phyloP scores from a whole-genome alignment of 768 basidiomycete genomes.

The Strobilomyces dryophilus region DNA sequence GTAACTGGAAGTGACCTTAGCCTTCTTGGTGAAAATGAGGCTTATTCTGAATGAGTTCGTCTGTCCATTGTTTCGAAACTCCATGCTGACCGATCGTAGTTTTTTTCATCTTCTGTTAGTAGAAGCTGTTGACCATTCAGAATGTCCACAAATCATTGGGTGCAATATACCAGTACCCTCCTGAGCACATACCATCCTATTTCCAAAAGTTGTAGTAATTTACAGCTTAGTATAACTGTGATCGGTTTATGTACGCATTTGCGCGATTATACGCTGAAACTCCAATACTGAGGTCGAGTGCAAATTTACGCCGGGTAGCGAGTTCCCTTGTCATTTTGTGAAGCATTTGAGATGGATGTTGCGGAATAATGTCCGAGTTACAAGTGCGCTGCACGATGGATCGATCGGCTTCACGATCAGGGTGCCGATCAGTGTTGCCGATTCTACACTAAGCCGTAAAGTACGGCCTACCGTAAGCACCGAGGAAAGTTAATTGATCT shows the following conservation, averaged over 20 bases:
- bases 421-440: background rate
- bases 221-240: too few species aligned
- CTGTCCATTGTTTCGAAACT: background rate
- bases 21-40: conserved; percentile 9
- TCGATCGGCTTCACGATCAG: background rate
- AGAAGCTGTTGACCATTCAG: background rate
- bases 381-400: background rate
- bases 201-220: too few species aligned
- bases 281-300: background rate
- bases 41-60: conserved; percentile 5
- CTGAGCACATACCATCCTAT: too few species aligned
- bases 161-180: background rate
- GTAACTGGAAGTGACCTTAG: background rate
- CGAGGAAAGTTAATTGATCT: background rate
- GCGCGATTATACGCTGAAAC: background rate
- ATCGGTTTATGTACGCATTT: background rate
- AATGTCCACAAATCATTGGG: background rate
- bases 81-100: background rate
- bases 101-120: background rate
- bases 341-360: background rate
- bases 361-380: background rate
- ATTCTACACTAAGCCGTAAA: background rate
- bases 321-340: background rate
- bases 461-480: background rate
- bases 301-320: background rate